Base-by-base conservation (phyloP, 2,329 filamentous ascomycete species). In the Falciphora oryzae region DNA sequence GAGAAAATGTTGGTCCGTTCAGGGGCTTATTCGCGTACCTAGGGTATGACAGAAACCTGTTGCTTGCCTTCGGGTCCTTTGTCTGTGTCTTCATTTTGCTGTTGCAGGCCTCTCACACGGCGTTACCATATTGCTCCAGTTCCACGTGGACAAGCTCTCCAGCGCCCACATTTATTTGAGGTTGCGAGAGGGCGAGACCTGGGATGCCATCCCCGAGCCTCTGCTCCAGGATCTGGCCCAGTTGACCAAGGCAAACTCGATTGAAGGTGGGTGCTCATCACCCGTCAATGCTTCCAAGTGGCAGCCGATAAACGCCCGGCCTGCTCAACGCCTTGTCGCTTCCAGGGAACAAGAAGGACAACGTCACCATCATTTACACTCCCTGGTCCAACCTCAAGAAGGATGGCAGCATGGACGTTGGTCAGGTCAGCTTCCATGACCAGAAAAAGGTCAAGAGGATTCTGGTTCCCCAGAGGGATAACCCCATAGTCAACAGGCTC, bases 211-310 rank as follows among this genome's bases (percentile, higher is more conserved):
- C 66, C 88, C 91, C 0, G 74, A 86, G 67, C 85, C 86, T 4
- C 83, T 99, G 32, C 75, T 99, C 66, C 85, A 83, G 69, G 95
- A 99, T 77, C 92, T 95, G 71, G 95, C 91, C n/a, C 95, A 99
- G 77, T 83, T 99, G 71, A 99, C 95, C 65, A 99, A 99, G 79
- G 95, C 95, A 67, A 99, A 99, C 79, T 97, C 93, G 65, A 99
- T 99, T 71, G 95, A 99, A 81, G 95, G 91, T 89, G 72, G 67
- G 75, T 68, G 53, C 61, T 44, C 27, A 16, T 57, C 27, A 28
- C 50, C 35, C 16, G 7, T 22, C 16, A 31, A 10, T 29, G 10
- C 35, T 38, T 32, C 35, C 56, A 35, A 13, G 25, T 18, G 53
- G 22, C 2, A 28, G 35, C 59, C 31, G 29, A 13, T 7, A 5